phyloP scores from a whole-genome alignment of 2,329 filamentous ascomycete species.

The Botrytis fabae region DNA sequence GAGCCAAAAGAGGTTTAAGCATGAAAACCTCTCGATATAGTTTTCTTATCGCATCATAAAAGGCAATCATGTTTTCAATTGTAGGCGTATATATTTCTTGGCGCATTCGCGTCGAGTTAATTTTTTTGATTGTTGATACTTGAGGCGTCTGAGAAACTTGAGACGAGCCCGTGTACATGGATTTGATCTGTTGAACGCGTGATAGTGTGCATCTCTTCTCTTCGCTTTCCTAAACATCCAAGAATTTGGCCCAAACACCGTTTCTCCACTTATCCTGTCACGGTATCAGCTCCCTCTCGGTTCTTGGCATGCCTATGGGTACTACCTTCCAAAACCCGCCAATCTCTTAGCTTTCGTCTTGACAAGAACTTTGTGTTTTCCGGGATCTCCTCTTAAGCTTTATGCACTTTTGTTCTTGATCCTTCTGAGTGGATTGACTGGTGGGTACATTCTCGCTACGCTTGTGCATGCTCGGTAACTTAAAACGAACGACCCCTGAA shows the following conservation, averaged over 20 bases:
- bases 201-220: constrained; percentile 2
- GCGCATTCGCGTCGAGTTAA: background rate
- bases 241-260: constrained; percentile 10
- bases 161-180: constrained; percentile 7
- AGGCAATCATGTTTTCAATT: background rate
- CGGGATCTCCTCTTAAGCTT: background rate
- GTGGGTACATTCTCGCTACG: constrained; percentile 6
- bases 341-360: background rate
- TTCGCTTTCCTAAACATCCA: background rate
- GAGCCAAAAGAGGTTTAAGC: constrained; percentile 59
- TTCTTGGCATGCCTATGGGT: background rate
- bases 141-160: constrained; percentile 16
- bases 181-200: background rate
- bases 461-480: constrained; percentile 11
- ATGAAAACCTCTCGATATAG: constrained; percentile 48
- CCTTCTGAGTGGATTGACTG: background rate
- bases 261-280: constrained; percentile 21
- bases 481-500: constrained; percentile 20
- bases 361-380: background rate
- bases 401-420: background rate
- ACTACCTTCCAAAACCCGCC: constrained; percentile 7
- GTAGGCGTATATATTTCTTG: constrained; percentile 3
- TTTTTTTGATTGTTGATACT: constrained; percentile 7
- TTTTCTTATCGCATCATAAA: constrained; percentile 1
- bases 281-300: background rate